Evolutionary conservation across 2,329 filamentous ascomycete species (phyloP), one percentile per base, ranked within the genome.

Genomic region (Ophiostoma sp.): DNA sequence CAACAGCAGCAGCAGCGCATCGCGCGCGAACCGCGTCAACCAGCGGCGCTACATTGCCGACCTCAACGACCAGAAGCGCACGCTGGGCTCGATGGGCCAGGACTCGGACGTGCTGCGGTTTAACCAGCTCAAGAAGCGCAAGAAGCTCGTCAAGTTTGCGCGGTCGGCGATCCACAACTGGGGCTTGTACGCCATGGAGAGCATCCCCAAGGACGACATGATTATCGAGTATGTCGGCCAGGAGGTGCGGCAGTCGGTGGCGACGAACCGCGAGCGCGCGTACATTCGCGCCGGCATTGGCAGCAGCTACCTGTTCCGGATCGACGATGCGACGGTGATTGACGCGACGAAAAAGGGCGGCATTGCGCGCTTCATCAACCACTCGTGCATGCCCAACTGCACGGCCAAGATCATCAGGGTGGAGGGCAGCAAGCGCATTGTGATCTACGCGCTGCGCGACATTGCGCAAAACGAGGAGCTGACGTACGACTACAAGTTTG

Each of bases 401-500:
- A 99, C 95, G 54, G 95, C 95, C 73, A 99, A 98, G 83, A 99
- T 99, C 78, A 99, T 99, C 82, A 96, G 96, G 80, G 95, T 98
- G 69, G 95, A 99, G 77, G 94, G 94, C 73, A 97, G 92, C 79
- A 97, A 97, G 83, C 88, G 95, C 74, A 99, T 99, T 82, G 95
- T 99, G 81, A 99, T 99, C 77, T 99, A 99, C 83, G 95, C 95
- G 54, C 83, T 98, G 78, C 89, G 95, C 78, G 94, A 98, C 80
- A 99, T 99, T 80, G 88, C 88, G 76, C 89, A 94, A 85, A 95
- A 97, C 79, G 95, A 99, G 82, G 95, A 99, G 84, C 89, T 99
- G 79, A 99, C 95, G 1, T 99, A 99, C 83, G 95, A 99, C 83
- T 99, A 99, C 86, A 99, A 99, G 81, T 99, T 99, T 79, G 95